These are phyloP conservation scores for Aspergillus diversus DNA, from an alignment of 495 filamentous ascomycete genomes.

Conservation along the genomic window DNA sequence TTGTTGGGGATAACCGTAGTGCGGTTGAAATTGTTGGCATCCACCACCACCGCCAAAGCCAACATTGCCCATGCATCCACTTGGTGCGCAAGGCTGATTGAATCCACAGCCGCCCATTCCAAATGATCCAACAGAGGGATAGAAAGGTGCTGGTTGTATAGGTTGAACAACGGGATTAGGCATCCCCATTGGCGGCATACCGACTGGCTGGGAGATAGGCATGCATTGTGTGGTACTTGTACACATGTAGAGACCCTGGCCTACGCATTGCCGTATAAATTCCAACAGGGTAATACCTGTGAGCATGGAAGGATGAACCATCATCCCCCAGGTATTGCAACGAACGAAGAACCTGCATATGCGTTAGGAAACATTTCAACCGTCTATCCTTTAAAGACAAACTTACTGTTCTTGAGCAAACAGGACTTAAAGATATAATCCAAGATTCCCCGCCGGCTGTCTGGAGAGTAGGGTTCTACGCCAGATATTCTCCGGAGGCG, in stretches of 20 bases:
- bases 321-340: not conserved
- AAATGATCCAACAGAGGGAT: not conserved
- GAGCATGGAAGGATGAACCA: not conserved
- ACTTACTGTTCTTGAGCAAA: not conserved
- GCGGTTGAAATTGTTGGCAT: not conserved
- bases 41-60: not conserved
- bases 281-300: not conserved
- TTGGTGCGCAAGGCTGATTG: not conserved
- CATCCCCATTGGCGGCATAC: not conserved
- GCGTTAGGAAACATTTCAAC: not conserved
- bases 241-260: not conserved
- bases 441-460: not conserved
- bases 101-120: not conserved
- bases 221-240: not conserved
- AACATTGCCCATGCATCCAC: not conserved
- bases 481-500: no score
- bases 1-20: not conserved
- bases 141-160: not conserved
- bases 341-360: not conserved
- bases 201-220: not conserved
- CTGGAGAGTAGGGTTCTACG: no score
- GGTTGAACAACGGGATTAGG: not conserved
- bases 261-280: not conserved
- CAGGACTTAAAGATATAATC: not conserved
- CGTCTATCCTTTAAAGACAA: not conserved